Conservation (phyloP, 2,329 filamentous ascomycete species). For the Phialemoniopsis sp. region DNA sequence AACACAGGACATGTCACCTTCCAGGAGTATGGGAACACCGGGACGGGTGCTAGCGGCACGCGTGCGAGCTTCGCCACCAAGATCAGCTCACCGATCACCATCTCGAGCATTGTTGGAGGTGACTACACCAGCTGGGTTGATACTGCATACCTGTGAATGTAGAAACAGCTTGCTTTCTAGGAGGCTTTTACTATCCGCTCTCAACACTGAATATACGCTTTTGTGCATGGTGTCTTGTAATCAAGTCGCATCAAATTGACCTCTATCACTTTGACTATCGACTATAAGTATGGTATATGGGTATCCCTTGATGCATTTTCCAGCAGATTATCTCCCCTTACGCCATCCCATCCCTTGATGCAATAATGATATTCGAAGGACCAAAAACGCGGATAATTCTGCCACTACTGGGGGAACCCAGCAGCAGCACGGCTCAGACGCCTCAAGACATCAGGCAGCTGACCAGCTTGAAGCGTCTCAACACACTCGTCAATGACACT, state of each 20-base stretch:
- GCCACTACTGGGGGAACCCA: slow-evolving; percentile 19
- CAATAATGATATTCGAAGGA: no score
- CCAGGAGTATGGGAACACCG: slow-evolving; percentile 54
- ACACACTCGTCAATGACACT: slow-evolving; percentile 30
- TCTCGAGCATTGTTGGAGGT: slow-evolving; percentile 20
- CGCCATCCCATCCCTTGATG: no score
- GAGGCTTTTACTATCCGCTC: no score
- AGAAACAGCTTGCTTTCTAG: no score
- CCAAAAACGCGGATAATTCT: no score
- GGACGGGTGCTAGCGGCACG: slow-evolving; percentile 47
- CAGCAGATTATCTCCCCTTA: no score
- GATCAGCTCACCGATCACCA: slow-evolving; percentile 26
- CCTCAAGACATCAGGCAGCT: slow-evolving; percentile 28
- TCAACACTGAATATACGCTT: no score
- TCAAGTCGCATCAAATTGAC: no score
- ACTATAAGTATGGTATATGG: no score
- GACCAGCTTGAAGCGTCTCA: slow-evolving; percentile 24
- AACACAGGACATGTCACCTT: slow-evolving; percentile 27
- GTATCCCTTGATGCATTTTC: no score
- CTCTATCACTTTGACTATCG: no score
- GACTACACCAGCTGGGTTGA: slow-evolving; percentile 12
- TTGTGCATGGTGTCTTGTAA: no score
- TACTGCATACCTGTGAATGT: slow-evolving; percentile 4
- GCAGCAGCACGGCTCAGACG: slow-evolving; percentile 26
- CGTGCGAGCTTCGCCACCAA: slow-evolving; percentile 39